These are phyloP conservation scores for Herpetomonas tarakana DNA, from an alignment of 208 protist species.

Conservation along the genomic window DNA sequence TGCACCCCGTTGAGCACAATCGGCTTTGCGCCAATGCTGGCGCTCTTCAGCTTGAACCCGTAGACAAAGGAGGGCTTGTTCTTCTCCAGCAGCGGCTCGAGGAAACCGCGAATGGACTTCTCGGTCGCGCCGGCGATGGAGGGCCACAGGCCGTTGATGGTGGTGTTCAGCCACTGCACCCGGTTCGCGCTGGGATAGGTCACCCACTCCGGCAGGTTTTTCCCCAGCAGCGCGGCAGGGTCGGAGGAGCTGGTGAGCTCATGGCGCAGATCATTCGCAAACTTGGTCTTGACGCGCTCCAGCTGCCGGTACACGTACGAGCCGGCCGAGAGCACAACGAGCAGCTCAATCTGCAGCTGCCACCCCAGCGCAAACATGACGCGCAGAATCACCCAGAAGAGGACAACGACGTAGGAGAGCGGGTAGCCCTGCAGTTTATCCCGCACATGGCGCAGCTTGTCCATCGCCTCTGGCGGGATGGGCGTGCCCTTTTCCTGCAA, in stretches of 20 bases:
- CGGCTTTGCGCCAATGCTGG: conserved; percentile 45
- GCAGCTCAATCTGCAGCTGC: conserved; percentile 54
- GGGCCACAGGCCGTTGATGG: conserved; percentile 52
- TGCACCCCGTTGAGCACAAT: conserved; percentile 62
- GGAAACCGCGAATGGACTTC: conserved; percentile 24
- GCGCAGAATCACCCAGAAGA: conserved; percentile 39
- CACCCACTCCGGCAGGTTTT: conserved; percentile 69
- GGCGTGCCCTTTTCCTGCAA: conserved; percentile 11
- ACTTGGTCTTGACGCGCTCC: conserved; percentile 15
- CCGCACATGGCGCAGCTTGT: conserved; percentile 15
- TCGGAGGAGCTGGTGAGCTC: conserved; percentile 37
- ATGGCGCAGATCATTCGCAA: conserved; percentile 32
- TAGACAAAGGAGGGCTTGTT: conserved; percentile 57
- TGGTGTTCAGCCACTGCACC: conserved; percentile 67
- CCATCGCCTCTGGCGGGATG: conserved; percentile 23
- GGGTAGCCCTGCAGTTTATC: conserved; percentile 16
- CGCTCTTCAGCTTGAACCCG: conserved; percentile 38
- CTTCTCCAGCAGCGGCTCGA: conserved; percentile 45
- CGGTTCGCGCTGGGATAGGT: conserved; percentile 59
- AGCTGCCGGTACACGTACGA: conserved; percentile 42
- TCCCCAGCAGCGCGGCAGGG: conserved; percentile 39
- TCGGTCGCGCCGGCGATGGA: conserved; percentile 53
- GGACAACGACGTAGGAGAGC: conserved; percentile 24
- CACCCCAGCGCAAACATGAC: conserved; percentile 48
- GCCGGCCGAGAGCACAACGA: conserved; percentile 36